phyloP scores from a whole-genome alignment of 306 rosid species.

The Prosopis cineraria region DNA sequence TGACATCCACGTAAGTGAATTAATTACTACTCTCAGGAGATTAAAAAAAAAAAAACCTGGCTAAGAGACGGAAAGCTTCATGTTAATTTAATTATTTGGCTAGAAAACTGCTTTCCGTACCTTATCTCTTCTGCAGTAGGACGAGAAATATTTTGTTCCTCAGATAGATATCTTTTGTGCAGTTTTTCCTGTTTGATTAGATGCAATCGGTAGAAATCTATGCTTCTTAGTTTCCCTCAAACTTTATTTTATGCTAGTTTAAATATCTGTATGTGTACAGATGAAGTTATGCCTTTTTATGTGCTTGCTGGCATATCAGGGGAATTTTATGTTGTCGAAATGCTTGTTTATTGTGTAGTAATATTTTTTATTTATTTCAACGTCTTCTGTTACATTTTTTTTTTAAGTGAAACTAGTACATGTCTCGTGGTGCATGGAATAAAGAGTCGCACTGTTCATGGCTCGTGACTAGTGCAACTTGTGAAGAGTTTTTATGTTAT shows the following conservation, averaged over 20 bases:
- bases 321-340: background rate
- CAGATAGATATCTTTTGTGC: background rate
- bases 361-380: too few species aligned
- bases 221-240: background rate
- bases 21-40: conserved; percentile 19
- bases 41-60: background rate
- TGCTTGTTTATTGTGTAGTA: background rate
- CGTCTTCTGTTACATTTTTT: background rate
- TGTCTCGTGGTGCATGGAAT: background rate
- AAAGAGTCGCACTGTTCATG: background rate
- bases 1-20: conserved; percentile 95
- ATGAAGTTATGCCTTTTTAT: background rate
- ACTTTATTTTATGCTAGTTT: background rate
- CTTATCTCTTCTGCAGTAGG: conserved; percentile 4
- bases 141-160: conserved; percentile 11
- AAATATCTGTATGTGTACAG: background rate
- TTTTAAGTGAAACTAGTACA: background rate
- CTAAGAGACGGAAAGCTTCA: background rate
- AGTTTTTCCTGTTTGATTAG: conserved; percentile 1
- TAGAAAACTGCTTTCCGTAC: background rate
- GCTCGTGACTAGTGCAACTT: background rate
- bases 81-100: conserved; percentile 17
- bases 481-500: background rate
- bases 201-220: background rate
- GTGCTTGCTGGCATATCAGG: background rate